Conservation (phyloP, 2,329 filamentous ascomycete species). For the Cadophora sp. region DNA sequence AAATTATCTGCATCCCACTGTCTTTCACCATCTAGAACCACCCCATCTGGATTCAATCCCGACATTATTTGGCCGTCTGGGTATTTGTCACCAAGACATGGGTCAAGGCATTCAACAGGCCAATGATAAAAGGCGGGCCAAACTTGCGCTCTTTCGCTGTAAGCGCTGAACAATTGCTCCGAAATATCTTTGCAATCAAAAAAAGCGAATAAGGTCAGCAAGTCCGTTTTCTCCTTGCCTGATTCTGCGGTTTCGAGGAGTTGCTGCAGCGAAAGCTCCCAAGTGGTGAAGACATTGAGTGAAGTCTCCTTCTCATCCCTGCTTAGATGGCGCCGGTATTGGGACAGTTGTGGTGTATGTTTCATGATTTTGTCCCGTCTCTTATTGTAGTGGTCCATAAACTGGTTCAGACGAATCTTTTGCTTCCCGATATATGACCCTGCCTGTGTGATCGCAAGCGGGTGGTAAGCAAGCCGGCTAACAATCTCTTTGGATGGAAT, state of each 20-base stretch:
- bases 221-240: slow-evolving; percentile 8
- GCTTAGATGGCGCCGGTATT: slow-evolving; percentile 28
- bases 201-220: slow-evolving; percentile 39
- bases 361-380: slow-evolving; percentile 28
- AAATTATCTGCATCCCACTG: slow-evolving; percentile 30
- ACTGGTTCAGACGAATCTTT: slow-evolving; percentile 32
- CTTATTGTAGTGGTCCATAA: slow-evolving; percentile 30
- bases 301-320: slow-evolving; percentile 25
- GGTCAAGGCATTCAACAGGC: slow-evolving; percentile 16
- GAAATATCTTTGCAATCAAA: slow-evolving; percentile 35
- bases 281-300: slow-evolving; percentile 39
- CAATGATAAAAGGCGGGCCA: slow-evolving; percentile 9
- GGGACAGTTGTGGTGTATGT: slow-evolving; percentile 32
- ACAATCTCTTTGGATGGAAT: slow-evolving; percentile 27
- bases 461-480: slow-evolving; percentile 33
- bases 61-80: not conserved
- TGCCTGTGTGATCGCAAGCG: slow-evolving; percentile 42
- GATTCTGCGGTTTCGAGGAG: slow-evolving; percentile 11
- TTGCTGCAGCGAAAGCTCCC: slow-evolving; percentile 39
- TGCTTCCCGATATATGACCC: slow-evolving; percentile 38
- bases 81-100: slow-evolving; percentile 14
- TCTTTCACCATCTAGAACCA: not conserved
- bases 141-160: slow-evolving; percentile 10
- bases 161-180: slow-evolving; percentile 35
- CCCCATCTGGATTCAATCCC: not conserved